Evolutionary conservation across 805 yeast genomes (phyloP), one percentile per base, ranked within the genome.

Genomic region (Metschnikowia proteae): DNA sequence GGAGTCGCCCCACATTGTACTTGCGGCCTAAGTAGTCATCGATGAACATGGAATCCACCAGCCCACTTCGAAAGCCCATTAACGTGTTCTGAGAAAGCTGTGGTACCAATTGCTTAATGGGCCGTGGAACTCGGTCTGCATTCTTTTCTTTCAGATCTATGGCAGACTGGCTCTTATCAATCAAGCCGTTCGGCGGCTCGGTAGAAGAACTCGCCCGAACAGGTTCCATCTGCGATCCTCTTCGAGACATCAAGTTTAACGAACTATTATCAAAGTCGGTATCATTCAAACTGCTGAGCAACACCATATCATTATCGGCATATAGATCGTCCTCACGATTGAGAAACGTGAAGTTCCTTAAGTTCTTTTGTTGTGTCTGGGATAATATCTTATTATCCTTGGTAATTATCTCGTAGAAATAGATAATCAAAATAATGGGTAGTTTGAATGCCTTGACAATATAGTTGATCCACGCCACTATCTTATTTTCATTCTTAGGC

Each of bases 301-400:
- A 51, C 26, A 66, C 44, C 54, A 67, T 56, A 28, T 69, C 72
- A 26, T 50, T 49, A 49, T 70, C 74, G 3, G 59, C 62, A 45
- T 60, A 61, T 39, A 62, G 63, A 39, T 68, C 70, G 13, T 56
- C 55, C n/a, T 62, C 68, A 45, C 59, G 60, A 43, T 52, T 54
- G 38, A 71, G 62, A 46, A 71, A 69, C 2, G 76, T 71, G 54
- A 67, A 71, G 44, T 60, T 54, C 50, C 71, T 71, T 44, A 62
- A 51, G 31, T 60, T 60, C 41, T 43, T 50, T 45, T 48, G 54
- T 35, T 58, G 58, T 38, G 55, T 46, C 43, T 58, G 61, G 13
- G 47, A 38, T 25, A 61, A 45, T 26, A 41, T 47, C 34, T 46
- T 50, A 45, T 48, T 49, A 27, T 55, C 56, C 34, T 59, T 60